Evolutionary conservation across 768 basidiomycete species (phyloP).

Genomic region (Hypholoma sublateritium): DNA sequence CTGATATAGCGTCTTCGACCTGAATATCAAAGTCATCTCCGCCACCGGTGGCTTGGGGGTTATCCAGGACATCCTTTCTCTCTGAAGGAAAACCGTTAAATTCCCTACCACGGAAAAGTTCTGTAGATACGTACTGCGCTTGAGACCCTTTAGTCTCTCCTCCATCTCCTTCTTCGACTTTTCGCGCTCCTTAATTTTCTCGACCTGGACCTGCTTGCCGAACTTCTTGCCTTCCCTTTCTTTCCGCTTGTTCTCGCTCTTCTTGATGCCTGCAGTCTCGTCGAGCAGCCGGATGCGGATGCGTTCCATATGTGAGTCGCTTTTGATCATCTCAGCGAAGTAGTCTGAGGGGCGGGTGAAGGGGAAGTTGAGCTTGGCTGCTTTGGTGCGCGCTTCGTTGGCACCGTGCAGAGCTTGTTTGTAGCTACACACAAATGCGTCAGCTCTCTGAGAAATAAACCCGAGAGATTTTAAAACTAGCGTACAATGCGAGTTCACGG

Average conservation of each 20-base stretch:
- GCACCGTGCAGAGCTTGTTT: slow-evolving; percentile 91
- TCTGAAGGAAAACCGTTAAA: slow-evolving; percentile 43
- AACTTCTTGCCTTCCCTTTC: slow-evolving; percentile 97
- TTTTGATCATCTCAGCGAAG: slow-evolving; percentile 99
- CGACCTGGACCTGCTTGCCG: slow-evolving; percentile 95
- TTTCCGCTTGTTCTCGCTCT: slow-evolving; percentile 86
- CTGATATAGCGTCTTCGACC: slow-evolving; percentile 85
- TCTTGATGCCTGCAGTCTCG: slow-evolving; percentile 86
- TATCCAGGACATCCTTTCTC: slow-evolving; percentile 80
- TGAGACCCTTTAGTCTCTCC: slow-evolving; percentile 81
- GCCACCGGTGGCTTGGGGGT: slow-evolving; percentile 41
- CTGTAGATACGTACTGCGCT: slow-evolving; percentile 67
- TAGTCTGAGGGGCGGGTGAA: slow-evolving; percentile 93
- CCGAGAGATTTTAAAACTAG: no score
- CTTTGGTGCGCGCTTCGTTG: slow-evolving; percentile 73
- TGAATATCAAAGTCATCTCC: slow-evolving; percentile 85
- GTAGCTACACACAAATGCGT: slow-evolving; percentile 56
- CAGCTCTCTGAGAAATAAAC: no score
- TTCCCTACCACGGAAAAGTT: background rate
- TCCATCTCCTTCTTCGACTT: slow-evolving; percentile 90
- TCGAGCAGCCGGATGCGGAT: slow-evolving; percentile 89
- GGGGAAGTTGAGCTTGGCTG: slow-evolving; percentile 74
- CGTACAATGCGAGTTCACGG: slow-evolving; percentile 94
- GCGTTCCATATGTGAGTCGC: slow-evolving; percentile 96
- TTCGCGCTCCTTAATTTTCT: slow-evolving; percentile 90